A percentile compares a stretch with the other conserved stretches of the same genome.
phyloP scores from a whole-genome alignment of 192 early-diverging fungal species.

The Coemansia sp. region DNA sequence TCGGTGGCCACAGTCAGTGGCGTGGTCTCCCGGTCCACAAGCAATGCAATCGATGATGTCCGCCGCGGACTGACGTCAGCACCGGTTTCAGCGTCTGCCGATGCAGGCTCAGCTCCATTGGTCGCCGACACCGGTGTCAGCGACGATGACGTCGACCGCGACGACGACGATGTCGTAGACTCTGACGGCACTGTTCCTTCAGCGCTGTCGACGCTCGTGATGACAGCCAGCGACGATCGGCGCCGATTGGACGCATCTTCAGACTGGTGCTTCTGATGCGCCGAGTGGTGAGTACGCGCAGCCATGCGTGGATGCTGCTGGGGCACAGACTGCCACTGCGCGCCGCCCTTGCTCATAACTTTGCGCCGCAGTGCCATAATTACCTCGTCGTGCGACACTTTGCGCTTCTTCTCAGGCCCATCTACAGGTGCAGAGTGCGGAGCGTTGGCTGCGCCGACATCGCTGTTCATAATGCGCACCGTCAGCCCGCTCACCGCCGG shows the following conservation, averaged over 20 bases:
- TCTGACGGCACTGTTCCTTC: constrained; percentile 1
- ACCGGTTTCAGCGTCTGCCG: not conserved
- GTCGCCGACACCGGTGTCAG: constrained; percentile 18
- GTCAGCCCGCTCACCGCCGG: constrained; percentile 50
- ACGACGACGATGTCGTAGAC: constrained; percentile 3
- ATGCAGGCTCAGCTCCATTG: not conserved
- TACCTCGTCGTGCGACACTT: constrained; percentile 53
- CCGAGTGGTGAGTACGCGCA: not conserved
- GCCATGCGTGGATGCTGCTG: constrained; percentile 10
- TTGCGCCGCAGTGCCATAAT: constrained; percentile 56
- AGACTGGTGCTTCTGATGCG: not conserved
- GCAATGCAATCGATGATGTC: constrained; percentile 33
- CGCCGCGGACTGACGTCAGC: constrained; percentile 5
- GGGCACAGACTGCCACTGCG: constrained; percentile 7
- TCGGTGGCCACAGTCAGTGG: not conserved
- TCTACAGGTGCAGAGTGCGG: constrained; percentile 53
- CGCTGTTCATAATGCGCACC: constrained; percentile 25
- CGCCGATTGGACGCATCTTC: constrained; percentile 11
- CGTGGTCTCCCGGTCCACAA: constrained; percentile 14
- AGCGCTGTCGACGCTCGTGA: constrained; percentile 9
- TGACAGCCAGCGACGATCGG: constrained; percentile 32
- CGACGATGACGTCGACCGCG: constrained; percentile 4
- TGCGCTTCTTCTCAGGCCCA: constrained; percentile 45
- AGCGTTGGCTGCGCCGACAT: constrained; percentile 12
- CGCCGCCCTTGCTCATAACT: constrained; percentile 42